These are phyloP conservation scores for Thelonectria olida DNA, from an alignment of 2,329 filamentous ascomycete genomes.

Conservation along the genomic window DNA sequence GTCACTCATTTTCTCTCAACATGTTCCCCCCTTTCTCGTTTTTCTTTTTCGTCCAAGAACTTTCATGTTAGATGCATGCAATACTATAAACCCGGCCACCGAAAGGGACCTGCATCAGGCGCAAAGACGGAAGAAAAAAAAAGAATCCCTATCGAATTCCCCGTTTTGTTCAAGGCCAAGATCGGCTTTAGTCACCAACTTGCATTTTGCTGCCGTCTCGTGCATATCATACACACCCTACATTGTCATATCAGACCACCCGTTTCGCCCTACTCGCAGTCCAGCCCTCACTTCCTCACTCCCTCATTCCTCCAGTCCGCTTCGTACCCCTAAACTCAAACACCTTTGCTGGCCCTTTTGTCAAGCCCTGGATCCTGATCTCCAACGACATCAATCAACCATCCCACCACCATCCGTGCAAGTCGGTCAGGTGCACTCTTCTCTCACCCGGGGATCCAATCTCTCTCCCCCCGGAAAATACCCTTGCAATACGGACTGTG, in stretches of 20 bases:
- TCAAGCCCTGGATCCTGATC: too few relatives aligned
- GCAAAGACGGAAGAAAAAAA: background rate
- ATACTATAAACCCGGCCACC: background rate
- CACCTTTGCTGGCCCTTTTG: too few relatives aligned
- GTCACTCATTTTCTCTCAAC: background rate
- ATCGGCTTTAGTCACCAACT: background rate
- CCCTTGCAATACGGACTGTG: constrained; percentile 23
- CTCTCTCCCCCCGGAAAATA: constrained; percentile 18
- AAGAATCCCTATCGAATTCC: background rate
- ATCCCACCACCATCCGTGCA: constrained; percentile 17
- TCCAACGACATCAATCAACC: background rate
- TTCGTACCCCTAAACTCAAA: too few relatives aligned
- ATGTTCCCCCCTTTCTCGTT: background rate
- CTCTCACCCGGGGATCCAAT: constrained; percentile 15
- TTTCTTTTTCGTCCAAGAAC: background rate
- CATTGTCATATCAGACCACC: constrained; percentile 38
- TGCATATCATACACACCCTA: constrained; percentile 18
- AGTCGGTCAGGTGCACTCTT: constrained; percentile 22
- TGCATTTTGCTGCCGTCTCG: constrained; percentile 31
- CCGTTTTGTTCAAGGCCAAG: background rate
- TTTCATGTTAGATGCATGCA: too few relatives aligned
- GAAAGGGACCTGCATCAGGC: background rate
- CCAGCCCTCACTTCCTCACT: background rate
- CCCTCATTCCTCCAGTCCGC: background rate
- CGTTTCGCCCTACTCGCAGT: background rate